Base-by-base conservation (phyloP, 2,329 filamentous ascomycete species). In the Macrophomina pseudophaseolina region DNA sequence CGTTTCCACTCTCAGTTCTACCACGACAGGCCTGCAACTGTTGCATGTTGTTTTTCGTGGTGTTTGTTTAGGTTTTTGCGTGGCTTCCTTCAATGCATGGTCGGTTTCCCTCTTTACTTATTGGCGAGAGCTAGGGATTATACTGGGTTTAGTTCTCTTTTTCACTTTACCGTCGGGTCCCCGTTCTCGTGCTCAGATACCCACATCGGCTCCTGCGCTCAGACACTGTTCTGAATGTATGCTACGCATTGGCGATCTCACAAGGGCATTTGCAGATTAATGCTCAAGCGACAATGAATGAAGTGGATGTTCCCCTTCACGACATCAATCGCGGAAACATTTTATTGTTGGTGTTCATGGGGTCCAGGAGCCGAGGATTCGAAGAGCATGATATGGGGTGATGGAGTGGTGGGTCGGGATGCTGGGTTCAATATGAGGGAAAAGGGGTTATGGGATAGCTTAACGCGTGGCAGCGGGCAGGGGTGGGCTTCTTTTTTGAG, bases 81-180 rank as follows among this genome's bases (percentile, higher is more conserved):
- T 48, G 14, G 11, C 23, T 49, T 62, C 58, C 38, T 16, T 44
- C 46, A 28, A 28, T 51, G 58, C 58, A 62, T 62, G 58, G 58
- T 48, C 44, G 58, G 58, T 23, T 49, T 62, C 58, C 46, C 32
- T 62, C 58, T 62, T 49, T 51, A 49, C 30, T 62, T 42, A 49
- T 62, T 12, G 58, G 58, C 58, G 44, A 62, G 28, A 44, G 30
- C 30, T 18, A 49, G 44, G 58, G 44, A 28, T 49, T 62, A 28
- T 28, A n/a, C n/a, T 44, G 58, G 23, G n/a, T 49, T 38, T 12
- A 40, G 2, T 23, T 49, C 46, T 62, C n/a, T 9, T 62, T 48
- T 62, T 62, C 23, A 6, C 11, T 62, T 54, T 54, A 18, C 8
- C 7, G 44, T 42, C 16, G 42, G 58, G 18, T 38, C 49, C 32